Percentiles rank a stretch among this genome's conserved stretches.
These are phyloP conservation scores for Mycothermus thermophilus DNA, from an alignment of 495 filamentous ascomycete genomes.

Conservation along the genomic window DNA sequence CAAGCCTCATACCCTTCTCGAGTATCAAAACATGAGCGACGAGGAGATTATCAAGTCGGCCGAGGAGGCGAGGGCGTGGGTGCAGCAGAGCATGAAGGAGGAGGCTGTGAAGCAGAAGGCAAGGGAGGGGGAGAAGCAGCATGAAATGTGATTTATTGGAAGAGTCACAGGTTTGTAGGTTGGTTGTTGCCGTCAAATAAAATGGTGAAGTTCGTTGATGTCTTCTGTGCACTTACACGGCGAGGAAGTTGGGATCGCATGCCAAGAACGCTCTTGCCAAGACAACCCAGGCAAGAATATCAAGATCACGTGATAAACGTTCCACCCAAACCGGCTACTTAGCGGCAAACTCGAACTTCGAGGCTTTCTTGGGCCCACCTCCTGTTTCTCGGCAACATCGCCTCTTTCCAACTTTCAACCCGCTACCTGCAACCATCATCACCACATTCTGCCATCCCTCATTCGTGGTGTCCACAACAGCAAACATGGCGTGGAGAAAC, in stretches of 20 bases:
- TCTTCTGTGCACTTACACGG: background rate
- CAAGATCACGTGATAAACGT: no score
- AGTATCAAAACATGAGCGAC: constrained; percentile 24
- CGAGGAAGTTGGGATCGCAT: background rate
- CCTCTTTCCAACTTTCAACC: no score
- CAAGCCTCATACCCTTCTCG: constrained; percentile 45
- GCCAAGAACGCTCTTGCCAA: background rate
- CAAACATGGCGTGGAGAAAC: constrained; percentile 75
- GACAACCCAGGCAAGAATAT: no score
- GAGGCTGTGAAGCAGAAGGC: constrained; percentile 59
- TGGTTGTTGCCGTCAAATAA: background rate
- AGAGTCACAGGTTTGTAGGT: no score
- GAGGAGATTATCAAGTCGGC: constrained; percentile 40
- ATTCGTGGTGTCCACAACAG: background rate
- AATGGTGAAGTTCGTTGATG: background rate
- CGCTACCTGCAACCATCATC: no score
- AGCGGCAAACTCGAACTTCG: no score
- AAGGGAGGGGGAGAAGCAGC: background rate
- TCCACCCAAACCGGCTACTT: no score
- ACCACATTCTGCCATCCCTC: background rate
- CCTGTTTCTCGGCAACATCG: no score
- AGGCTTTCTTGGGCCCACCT: no score
- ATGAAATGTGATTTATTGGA: no score
- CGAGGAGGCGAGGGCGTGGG: constrained; percentile 39
- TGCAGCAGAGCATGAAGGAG: constrained; percentile 48